Base-by-base conservation (phyloP, 106 monocot species). In the Dioscorea zingiberensis region DNA sequence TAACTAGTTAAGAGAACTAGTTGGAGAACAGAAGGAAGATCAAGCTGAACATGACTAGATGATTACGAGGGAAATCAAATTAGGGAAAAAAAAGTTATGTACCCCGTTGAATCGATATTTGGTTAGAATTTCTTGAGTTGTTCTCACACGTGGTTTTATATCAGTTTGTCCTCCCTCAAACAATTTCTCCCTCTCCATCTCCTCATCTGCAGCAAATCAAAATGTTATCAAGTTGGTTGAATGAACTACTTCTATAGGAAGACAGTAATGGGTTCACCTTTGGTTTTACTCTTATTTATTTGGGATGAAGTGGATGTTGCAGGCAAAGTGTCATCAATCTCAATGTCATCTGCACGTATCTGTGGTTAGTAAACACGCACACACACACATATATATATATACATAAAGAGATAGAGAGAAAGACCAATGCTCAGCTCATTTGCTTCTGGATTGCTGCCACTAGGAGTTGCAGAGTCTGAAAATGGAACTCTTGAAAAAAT, bases 21-120 rank as follows among this genome's bases (percentile, higher is more conserved):
- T 38, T 10, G 4, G 38, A 38, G 59, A 60, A 74, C 32, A 30
- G 44, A 65, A 65, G 28, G 63, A 32, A 60, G 22, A 51, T 21
- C 10, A 65, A 13, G 14, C 30, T 16, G 2, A 58, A 25, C 24
- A 47, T 18, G 29, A 3, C 26, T 27, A 12, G n/a, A 58, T 24
- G 25, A 7, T 25, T 27, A 12, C 6, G 54, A 24, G 57, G 21
- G 19, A 55, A 55, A 55, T 55, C 9, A 9, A 19, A 22, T 0
- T 30, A 13, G 58, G 26, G 53, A 32, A 62, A 22, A 38, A 38
- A 29, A 54, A 51, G 64, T 48, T 3, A 58, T 21, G 83, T 92
- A 97, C 97, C 84, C 97, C 97, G 4, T 55, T 69, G 75, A 86
- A 97, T 70, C 71, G 69, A 65, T 97, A 97, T 60, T 97, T 62